These are phyloP conservation scores for Aotearoamyces nothofagi DNA, from an alignment of 2,329 filamentous ascomycete species.

Conservation along the genomic window DNA sequence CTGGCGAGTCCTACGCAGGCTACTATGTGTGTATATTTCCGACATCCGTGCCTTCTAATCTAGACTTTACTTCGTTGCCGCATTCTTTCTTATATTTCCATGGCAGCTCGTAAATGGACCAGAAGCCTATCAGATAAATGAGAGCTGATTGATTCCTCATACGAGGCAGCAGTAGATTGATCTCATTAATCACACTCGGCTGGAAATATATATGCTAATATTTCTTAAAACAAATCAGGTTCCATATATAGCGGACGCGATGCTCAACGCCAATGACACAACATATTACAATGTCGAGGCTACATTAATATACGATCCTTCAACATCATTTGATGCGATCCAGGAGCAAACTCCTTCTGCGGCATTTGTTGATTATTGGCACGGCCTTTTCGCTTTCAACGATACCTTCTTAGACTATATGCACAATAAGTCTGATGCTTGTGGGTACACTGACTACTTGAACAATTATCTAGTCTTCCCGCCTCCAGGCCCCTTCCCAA, in stretches of 20 bases:
- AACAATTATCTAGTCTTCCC: conserved; percentile 53
- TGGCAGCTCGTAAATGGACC: no score
- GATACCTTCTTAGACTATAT: conserved; percentile 37
- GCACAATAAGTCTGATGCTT: conserved; percentile 33
- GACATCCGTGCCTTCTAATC: no score
- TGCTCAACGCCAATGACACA: conserved; percentile 44
- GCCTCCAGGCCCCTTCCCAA: conserved; percentile 43
- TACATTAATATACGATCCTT: conserved; percentile 60
- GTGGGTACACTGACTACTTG: conserved; percentile 47
- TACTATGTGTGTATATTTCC: no score
- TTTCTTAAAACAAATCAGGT: no score
- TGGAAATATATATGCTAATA: no score
- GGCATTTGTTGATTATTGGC: conserved; percentile 45
- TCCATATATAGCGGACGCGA: conserved; percentile 58
- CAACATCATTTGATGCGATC: conserved; percentile 34
- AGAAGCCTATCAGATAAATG: no score
- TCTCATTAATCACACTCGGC: no score
- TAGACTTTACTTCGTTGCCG: no score
- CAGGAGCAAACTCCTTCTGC: conserved; percentile 32
- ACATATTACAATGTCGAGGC: conserved; percentile 51
- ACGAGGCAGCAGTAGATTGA: no score
- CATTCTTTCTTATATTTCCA: no score
- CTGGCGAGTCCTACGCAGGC: conserved; percentile 59
- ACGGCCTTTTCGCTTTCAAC: conserved; percentile 47
- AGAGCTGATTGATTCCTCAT: no score